Evolutionary conservation across 305 asterid genomes (phyloP).

Genomic region (Fraxinus angustifolia): DNA sequence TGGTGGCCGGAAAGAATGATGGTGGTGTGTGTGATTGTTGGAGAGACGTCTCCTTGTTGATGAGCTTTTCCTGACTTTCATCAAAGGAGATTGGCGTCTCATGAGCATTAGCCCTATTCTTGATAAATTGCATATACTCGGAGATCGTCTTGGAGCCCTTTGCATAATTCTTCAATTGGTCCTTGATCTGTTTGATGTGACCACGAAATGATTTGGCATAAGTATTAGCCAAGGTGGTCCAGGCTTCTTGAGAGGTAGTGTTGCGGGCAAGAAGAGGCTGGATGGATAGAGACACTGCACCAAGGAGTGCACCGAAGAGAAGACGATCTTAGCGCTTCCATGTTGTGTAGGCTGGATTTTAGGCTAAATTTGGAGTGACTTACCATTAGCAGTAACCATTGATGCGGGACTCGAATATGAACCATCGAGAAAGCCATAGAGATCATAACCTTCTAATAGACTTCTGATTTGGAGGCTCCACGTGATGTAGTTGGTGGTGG

Average conservation of each 20-base stretch:
- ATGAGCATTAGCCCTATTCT: neutral
- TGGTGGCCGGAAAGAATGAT: neutral
- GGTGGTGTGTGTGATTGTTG: no score
- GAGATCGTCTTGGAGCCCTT: neutral
- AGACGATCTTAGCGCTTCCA: neutral
- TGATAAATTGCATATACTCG: neutral
- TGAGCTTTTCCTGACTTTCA: constrained; percentile 3
- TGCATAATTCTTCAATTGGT: neutral
- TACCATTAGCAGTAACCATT: neutral
- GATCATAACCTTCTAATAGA: neutral
- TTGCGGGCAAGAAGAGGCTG: neutral
- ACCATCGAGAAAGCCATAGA: neutral
- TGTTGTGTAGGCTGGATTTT: neutral
- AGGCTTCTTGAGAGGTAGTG: neutral
- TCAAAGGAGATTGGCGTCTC: neutral
- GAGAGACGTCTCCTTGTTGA: neutral
- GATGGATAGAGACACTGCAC: neutral
- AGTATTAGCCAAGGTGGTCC: neutral
- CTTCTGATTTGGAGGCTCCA: neutral
- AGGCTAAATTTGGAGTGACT: neutral
- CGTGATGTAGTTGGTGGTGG: neutral
- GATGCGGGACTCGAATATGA: neutral
- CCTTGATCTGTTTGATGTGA: constrained; percentile 5
- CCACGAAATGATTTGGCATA: constrained; percentile 2
- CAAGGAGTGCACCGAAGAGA: neutral